Evolutionary conservation across 2,329 filamentous ascomycete genomes (phyloP), one percentile per base, ranked within the genome.

Genomic region (Aspergillus sp.): DNA sequence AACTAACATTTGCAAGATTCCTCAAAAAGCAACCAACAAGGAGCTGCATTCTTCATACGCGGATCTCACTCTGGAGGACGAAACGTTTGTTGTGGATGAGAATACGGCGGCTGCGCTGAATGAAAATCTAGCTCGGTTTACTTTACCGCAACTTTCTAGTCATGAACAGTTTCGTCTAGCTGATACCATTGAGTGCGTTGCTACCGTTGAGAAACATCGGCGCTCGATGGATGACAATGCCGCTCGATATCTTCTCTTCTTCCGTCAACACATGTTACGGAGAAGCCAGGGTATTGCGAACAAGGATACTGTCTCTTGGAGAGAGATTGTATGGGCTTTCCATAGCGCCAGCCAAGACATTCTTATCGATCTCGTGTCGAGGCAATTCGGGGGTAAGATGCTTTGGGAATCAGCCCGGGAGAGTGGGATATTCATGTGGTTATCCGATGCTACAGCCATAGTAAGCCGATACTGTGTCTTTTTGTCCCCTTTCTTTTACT

Each of bases 351-450:
- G 90, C 54, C 94, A 99, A 70, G 93, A 97, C 66, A 92, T 22
- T 22, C 22, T 22, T 97, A 36, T 76, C 97, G 90, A 96, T 67
- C 86, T 96, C 61, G 87, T 96, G 9, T 85, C 86, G 10, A 79
- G 83, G 17, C 90, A 95, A 63, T 91, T 88, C 61, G 87, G 91
- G 57, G 87, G 87, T 1, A 86, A 83, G 53, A 80, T 97, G 75
- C 76, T 87, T 6, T 99, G 94, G 94, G 82, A 88, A 57, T 82
- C 92, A 62, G 94, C 93, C 1, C 82, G 88, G 44, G 88, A 95
- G 66, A 90, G 88, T 59, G 94, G 94, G 10, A 80, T 97, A 50
- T 96, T 96, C 66, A 93, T 96, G 85, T 99, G 94, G 93, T 79
- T 99, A 57, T 83, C 85, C 0, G 92, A 96, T 69, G 72, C 79